Evolutionary conservation across 2,329 filamentous ascomycete species (phyloP), one percentile per base, ranked within the genome.

Genomic region (Magnaporthiopsis poae): DNA sequence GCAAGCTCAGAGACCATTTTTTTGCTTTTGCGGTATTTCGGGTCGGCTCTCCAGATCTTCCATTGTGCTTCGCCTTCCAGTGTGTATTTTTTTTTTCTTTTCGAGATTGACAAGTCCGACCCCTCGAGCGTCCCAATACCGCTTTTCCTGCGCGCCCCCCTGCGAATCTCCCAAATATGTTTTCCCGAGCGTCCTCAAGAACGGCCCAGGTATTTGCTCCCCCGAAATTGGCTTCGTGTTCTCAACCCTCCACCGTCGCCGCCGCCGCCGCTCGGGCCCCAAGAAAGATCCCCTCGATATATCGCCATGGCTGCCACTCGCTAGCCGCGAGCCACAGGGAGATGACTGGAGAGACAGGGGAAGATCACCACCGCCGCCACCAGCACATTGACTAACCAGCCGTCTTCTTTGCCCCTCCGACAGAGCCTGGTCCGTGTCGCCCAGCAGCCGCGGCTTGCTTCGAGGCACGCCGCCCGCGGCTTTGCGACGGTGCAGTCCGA

Each of bases 401-500:
- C 39, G 39, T 69, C 60, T 66, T 65, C 63, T 62, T 62, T 62
- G 13, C 15, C 39, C 39, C 39, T 46, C 39, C 13, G 65, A 21
- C 71, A 86, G 84, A 79, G 83, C 79, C 79, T 86, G 73, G 80
- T 82, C 76, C 76, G 76, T 71, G 78, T 80, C 70, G 80, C 78
- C 71, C 80, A 77, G 73, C 79, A 80, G 71, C 78, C 79, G 72
- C 74, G 77, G 69, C 73, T 74, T 67, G 71, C 69, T 68, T 64
- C 62, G 31, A 64, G 72, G 65, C 72, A 76, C 25, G 60, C 60
- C 66, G 77, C 80, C 68, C 83, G 84, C 77, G 80, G 81, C 74
- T 88, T 92, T 78, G 91, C 92, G 74, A 96, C 91, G 71, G 84
- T 96, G 74, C 88, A 92, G 80, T 90, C 90, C 78, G 95, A 98